phyloP scores from a whole-genome alignment of 805 yeast species.

The Myxozyma monticola region DNA sequence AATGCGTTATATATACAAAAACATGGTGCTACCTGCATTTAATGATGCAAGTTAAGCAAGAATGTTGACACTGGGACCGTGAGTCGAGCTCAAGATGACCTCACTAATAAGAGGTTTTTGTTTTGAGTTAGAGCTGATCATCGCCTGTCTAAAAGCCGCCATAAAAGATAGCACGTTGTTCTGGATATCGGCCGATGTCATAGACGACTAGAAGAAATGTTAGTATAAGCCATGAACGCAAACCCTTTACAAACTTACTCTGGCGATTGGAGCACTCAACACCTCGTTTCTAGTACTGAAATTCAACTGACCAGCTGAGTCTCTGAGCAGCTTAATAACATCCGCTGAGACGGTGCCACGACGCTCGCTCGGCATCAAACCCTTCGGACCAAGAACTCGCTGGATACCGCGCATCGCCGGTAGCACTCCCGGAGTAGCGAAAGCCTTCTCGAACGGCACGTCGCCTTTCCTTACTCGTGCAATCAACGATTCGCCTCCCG shows the following conservation, averaged over 20 bases:
- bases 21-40: no score
- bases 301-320: constrained; percentile 8
- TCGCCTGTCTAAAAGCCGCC: constrained; percentile 20
- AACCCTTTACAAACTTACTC: constrained; percentile 11
- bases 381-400: constrained; percentile 82
- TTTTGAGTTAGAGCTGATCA: not conserved
- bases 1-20: no score
- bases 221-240: not conserved
- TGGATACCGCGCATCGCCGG: constrained; percentile 65
- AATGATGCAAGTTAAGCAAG: constrained; percentile 15
- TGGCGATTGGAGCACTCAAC: constrained; percentile 8
- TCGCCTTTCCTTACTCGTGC: constrained; percentile 58
- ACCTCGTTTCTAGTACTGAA: constrained; percentile 8
- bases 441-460: constrained; percentile 67
- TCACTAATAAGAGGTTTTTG: constrained; percentile 22
- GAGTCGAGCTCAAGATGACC: constrained; percentile 19
- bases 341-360: constrained; percentile 67
- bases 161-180: constrained; percentile 16
- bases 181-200: constrained; percentile 10
- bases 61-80: constrained; percentile 23
- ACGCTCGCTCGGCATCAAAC: constrained; percentile 83
- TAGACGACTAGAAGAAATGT: constrained; percentile 5
- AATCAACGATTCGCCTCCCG: constrained; percentile 73
- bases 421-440: constrained; percentile 81
- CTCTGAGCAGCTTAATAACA: constrained; percentile 4